Percentiles rank a stretch among this genome's conserved stretches.
Evolutionary conservation across 1,284 basidiomycete species (phyloP).

Genomic region (Tilletia indica): DNA sequence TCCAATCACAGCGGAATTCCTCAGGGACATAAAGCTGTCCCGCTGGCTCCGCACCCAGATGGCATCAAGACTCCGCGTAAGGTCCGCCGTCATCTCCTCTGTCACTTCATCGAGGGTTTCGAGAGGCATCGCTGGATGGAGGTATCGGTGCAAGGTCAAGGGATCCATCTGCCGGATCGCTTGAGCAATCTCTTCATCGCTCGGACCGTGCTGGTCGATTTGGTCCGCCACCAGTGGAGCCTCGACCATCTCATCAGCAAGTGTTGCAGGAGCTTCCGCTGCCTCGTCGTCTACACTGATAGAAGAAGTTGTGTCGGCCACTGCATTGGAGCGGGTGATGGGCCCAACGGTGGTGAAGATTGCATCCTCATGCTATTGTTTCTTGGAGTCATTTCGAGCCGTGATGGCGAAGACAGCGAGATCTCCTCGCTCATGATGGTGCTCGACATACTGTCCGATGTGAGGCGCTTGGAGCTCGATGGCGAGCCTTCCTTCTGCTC

Average conservation of each 20-base stretch:
- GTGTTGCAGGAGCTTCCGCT: neutral
- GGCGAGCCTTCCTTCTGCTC: conserved; percentile 7
- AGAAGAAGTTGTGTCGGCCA: neutral
- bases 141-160: conserved; percentile 4
- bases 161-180: conserved; percentile 1
- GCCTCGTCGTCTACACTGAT: neutral
- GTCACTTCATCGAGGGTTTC: conserved; percentile 15
- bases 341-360: neutral
- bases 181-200: neutral
- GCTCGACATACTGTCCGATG: conserved; percentile 3
- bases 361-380: neutral
- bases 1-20: neutral
- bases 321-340: neutral
- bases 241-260: neutral
- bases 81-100: conserved; percentile 13
- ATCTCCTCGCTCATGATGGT: conserved; percentile 4
- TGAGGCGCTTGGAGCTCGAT: conserved; percentile 5
- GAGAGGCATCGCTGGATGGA: conserved; percentile 13
- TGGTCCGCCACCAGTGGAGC: neutral
- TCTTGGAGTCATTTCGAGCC: too few species aligned
- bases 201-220: neutral
- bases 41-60: conserved; percentile 10
- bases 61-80: conserved; percentile 10
- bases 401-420: neutral
- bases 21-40: conserved; percentile 9